phyloP scores from a whole-genome alignment of 176 grass and related monocot genomes.

The Triticum turgidum region DNA sequence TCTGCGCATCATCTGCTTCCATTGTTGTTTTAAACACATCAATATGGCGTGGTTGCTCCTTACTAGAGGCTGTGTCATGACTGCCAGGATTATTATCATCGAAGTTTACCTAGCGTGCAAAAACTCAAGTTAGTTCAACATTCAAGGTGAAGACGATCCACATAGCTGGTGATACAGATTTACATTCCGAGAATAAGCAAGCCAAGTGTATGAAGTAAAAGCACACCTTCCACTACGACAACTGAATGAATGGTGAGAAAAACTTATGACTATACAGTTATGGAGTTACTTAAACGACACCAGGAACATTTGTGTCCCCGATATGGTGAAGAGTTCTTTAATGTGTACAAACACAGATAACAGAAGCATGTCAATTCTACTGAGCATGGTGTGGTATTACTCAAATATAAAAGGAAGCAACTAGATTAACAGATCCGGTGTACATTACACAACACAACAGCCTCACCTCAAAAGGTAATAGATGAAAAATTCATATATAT shows the following conservation, averaged over 20 bases:
- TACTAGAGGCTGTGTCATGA: slow-evolving; percentile 65
- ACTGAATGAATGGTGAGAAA: slow-evolving; percentile 9
- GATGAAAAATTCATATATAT: background rate
- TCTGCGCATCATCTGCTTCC: slow-evolving; percentile 30
- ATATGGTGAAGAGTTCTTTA: background rate
- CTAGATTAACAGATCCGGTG: slow-evolving; percentile 9
- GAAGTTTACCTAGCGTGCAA: slow-evolving; percentile 42
- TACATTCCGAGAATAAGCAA: slow-evolving; percentile 15
- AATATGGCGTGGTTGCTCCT: slow-evolving; percentile 41
- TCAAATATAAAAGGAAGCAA: background rate
- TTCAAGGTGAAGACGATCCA: background rate
- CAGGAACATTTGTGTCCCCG: background rate
- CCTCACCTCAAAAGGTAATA: background rate
- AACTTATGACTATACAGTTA: background rate
- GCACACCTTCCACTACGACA: background rate
- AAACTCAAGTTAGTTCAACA: slow-evolving; percentile 7
- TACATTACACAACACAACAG: background rate
- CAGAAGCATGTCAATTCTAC: background rate
- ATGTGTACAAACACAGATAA: background rate
- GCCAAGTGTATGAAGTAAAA: background rate
- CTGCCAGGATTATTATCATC: slow-evolving; percentile 42
- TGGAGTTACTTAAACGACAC: background rate
- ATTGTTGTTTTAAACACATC: slow-evolving; percentile 37
- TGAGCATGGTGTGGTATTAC: background rate
- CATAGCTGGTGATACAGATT: slow-evolving; percentile 1